Evolutionary conservation across 2,329 filamentous ascomycete species (phyloP).

Genomic region (Aspergillus nomiae): DNA sequence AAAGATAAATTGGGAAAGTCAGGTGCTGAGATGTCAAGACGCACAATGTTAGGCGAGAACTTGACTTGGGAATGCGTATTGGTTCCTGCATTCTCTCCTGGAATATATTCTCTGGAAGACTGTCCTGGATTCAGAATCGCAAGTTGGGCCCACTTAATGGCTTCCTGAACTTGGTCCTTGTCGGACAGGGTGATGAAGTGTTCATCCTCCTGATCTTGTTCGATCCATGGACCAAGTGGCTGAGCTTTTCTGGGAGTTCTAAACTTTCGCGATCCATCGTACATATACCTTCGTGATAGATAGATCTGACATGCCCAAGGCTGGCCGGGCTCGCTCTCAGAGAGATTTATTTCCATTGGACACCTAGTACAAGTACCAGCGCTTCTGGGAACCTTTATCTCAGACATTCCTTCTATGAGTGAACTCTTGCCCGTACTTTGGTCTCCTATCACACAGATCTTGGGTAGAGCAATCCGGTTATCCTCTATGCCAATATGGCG

Average conservation of each 20-base stretch:
- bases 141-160: conserved; percentile 73
- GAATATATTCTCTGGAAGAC: conserved; percentile 57
- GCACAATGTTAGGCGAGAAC: conserved; percentile 81
- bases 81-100: conserved; percentile 46
- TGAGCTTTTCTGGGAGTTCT: conserved; percentile 53
- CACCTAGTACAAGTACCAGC: conserved; percentile 78
- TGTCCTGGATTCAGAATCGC: conserved; percentile 71
- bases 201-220: conserved; percentile 48
- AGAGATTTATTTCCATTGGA: conserved; percentile 76
- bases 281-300: conserved; percentile 66
- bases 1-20: conserved; percentile 74
- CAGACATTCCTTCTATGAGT: conserved; percentile 61
- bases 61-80: conserved; percentile 53
- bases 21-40: conserved; percentile 72
- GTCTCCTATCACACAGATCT: conserved; percentile 81
- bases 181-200: conserved; percentile 67
- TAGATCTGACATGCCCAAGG: conserved; percentile 69
- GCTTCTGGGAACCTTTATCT: conserved; percentile 70
- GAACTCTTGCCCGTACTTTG: conserved; percentile 83
- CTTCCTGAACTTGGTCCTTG: conserved; percentile 64
- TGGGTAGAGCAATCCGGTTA: conserved; percentile 67
- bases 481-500: conserved; percentile 73
- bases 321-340: conserved; percentile 47
- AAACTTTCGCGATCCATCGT: conserved; percentile 40
- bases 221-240: conserved; percentile 68